Percentiles rank a stretch among this genome's conserved stretches.
Conservation (phyloP, 495 filamentous ascomycete genomes). For the Saxophila tyrrhenica region DNA sequence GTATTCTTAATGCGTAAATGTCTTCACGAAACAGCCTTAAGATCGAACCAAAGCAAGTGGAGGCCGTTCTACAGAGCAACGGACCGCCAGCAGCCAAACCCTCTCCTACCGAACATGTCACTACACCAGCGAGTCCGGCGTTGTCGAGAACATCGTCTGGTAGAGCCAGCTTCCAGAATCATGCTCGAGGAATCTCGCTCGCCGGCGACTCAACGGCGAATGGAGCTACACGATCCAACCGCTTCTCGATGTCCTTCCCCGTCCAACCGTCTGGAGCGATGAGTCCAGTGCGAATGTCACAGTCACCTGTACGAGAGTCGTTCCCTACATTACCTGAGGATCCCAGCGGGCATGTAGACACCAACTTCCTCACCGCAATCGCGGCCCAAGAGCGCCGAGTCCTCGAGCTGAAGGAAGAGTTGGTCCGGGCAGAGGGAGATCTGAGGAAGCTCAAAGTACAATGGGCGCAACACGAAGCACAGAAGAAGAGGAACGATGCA, state of each 20-base stretch:
- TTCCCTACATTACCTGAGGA: slow-evolving; percentile 26
- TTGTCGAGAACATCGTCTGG: neutral
- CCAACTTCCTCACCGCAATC: slow-evolving; percentile 72
- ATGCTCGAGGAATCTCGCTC: slow-evolving; percentile 4
- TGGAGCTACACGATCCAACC: slow-evolving; percentile 45
- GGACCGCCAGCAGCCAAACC: slow-evolving; percentile 10
- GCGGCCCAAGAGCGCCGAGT: slow-evolving; percentile 90
- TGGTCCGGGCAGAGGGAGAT: slow-evolving; percentile 67
- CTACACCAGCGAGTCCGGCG: slow-evolving; percentile 6
- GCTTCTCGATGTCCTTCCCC: slow-evolving; percentile 71
- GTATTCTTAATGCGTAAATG: neutral
- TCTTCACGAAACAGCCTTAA: neutral
- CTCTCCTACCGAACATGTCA: slow-evolving; percentile 11
- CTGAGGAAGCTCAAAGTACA: slow-evolving; percentile 68
- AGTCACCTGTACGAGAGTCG: slow-evolving; percentile 8
- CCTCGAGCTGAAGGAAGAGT: slow-evolving; percentile 80
- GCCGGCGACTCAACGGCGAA: neutral
- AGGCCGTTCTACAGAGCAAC: neutral
- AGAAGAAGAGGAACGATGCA: slow-evolving; percentile 61
- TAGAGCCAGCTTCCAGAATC: slow-evolving; percentile 4
- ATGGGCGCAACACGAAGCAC: slow-evolving; percentile 65
- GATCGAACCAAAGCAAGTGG: neutral
- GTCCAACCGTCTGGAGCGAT: slow-evolving; percentile 33
- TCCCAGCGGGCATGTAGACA: slow-evolving; percentile 49
- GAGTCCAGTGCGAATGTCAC: slow-evolving; percentile 14